Conservation (phyloP, 176 grass and related monocot species). For the Typha latifolia region DNA sequence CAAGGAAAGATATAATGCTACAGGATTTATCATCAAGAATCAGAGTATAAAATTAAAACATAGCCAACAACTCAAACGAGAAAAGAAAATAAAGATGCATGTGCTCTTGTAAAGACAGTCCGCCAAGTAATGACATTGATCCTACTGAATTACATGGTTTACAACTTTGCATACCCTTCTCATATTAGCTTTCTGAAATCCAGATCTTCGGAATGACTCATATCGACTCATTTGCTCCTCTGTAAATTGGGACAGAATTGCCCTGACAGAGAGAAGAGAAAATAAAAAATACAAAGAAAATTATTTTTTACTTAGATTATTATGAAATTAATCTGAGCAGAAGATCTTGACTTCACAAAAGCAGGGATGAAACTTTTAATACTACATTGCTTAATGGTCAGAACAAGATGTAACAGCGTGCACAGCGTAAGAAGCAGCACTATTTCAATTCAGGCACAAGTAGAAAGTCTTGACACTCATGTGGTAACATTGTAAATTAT, state of each 20-base stretch:
- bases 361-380: no score
- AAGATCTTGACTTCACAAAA: no score
- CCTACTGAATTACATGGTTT: not conserved
- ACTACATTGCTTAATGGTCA: no score
- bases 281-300: not conserved
- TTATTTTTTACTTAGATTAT: not conserved
- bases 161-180: constrained; percentile 46
- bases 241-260: constrained; percentile 63
- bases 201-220: constrained; percentile 76
- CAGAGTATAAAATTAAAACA: not conserved
- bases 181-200: constrained; percentile 80
- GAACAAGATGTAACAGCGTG: no score
- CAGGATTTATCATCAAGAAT: not conserved
- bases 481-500: no score
- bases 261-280: constrained; percentile 31
- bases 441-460: no score
- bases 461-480: no score
- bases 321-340: no score
- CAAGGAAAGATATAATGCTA: not conserved
- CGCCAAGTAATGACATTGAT: not conserved
- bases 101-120: not conserved
- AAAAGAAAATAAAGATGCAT: not conserved
- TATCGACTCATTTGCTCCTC: constrained; percentile 82
- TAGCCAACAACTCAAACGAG: not conserved
- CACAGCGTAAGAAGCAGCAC: no score